These are phyloP conservation scores for Fonsecaea multimorphosa DNA, from an alignment of 2,329 filamentous ascomycete species.

Conservation along the genomic window DNA sequence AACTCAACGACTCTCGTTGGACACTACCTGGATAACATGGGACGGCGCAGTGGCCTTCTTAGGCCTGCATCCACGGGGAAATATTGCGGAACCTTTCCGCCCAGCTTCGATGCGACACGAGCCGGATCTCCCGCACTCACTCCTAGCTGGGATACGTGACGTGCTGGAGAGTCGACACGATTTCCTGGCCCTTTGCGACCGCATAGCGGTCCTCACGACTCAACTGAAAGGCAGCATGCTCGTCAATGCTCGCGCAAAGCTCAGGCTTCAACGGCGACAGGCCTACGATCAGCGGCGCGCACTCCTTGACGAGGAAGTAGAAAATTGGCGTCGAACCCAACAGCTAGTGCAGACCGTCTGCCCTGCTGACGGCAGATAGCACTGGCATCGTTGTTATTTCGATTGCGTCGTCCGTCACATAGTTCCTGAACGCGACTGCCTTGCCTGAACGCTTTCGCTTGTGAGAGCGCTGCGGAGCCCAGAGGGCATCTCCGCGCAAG, in stretches of 20 bases:
- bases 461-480: neutral
- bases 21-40: neutral
- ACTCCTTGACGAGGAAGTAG: neutral
- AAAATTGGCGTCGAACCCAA: neutral
- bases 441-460: neutral
- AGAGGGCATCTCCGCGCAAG: neutral
- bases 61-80: neutral
- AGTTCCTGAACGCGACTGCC: neutral
- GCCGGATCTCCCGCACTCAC: neutral
- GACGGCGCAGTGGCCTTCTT: neutral
- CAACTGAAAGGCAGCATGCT: neutral
- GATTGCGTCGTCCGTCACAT: neutral
- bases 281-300: neutral
- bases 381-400: neutral
- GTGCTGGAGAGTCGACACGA: neutral
- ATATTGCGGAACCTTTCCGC: neutral
- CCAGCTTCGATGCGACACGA: neutral
- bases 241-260: neutral
- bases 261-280: neutral
- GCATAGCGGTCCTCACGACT: neutral
- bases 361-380: neutral
- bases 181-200: neutral
- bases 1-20: neutral
- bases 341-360: neutral
- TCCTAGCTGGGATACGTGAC: neutral